These are phyloP conservation scores for Colletotrichum sidae DNA, from an alignment of 2,329 filamentous ascomycete genomes.

Conservation along the genomic window DNA sequence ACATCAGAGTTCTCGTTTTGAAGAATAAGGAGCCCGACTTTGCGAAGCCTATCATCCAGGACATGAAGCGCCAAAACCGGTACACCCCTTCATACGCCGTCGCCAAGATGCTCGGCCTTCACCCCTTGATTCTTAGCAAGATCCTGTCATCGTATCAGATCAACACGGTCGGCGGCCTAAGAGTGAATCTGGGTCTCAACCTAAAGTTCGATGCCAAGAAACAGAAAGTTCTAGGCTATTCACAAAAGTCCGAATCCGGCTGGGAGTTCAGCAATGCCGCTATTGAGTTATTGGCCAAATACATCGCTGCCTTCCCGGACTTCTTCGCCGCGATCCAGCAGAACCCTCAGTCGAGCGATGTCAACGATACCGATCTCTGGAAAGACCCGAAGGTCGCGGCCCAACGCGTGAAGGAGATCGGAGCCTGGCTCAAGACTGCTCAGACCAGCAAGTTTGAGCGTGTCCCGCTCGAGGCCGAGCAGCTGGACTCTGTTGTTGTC, in stretches of 20 bases:
- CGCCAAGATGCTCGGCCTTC: slow-evolving; percentile 82
- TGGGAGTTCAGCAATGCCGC: slow-evolving; percentile 97
- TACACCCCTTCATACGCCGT: slow-evolving; percentile 93
- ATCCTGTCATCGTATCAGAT: slow-evolving; percentile 95
- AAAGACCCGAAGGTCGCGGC: slow-evolving; percentile 77
- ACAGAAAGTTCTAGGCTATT: slow-evolving; percentile 95
- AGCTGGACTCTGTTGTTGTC: slow-evolving; percentile 92
- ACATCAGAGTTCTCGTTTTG: slow-evolving; percentile 80
- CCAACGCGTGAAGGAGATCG: slow-evolving; percentile 91
- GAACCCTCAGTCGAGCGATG: slow-evolving; percentile 87
- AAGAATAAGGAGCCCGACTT: slow-evolving; percentile 85
- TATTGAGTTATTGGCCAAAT: slow-evolving; percentile 82
- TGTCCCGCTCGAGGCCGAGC: slow-evolving; percentile 96
- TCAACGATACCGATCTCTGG: slow-evolving; percentile 89
- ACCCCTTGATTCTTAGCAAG: slow-evolving; percentile 91
- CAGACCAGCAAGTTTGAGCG: slow-evolving; percentile 93
- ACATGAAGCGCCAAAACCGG: slow-evolving; percentile 76
- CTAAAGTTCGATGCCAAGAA: slow-evolving; percentile 97
- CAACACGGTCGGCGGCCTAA: slow-evolving; percentile 78
- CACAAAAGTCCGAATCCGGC: slow-evolving; percentile 83
- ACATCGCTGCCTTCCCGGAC: slow-evolving; percentile 94
- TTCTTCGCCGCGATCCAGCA: slow-evolving; percentile 91
- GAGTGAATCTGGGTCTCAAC: slow-evolving; percentile 92
- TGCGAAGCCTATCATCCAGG: slow-evolving; percentile 76
- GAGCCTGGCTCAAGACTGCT: slow-evolving; percentile 89